Evolutionary conservation across 495 filamentous ascomycete genomes (phyloP).

Genomic region (Annulohypoxylon stygium): DNA sequence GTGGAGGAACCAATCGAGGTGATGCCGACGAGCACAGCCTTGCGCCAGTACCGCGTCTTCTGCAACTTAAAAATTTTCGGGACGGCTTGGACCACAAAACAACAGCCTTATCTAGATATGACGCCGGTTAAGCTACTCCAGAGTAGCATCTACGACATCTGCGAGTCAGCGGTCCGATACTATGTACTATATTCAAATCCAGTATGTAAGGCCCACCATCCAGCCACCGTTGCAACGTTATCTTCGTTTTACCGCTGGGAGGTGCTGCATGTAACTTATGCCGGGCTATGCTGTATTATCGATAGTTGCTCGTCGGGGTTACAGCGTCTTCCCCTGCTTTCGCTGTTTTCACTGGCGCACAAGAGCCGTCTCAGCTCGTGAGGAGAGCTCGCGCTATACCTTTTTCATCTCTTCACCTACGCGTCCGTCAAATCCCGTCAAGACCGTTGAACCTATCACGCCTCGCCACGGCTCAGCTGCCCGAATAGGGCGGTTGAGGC

Average conservation of each 20-base stretch:
- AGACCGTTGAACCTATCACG: slow-evolving; percentile 27
- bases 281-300: slow-evolving; percentile 39
- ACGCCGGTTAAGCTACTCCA: slow-evolving; percentile 37
- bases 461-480: slow-evolving; percentile 40
- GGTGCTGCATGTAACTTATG: slow-evolving; percentile 36
- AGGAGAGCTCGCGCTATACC: slow-evolving; percentile 33
- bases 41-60: slow-evolving; percentile 26
- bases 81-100: slow-evolving; percentile 33
- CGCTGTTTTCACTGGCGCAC: slow-evolving; percentile 9
- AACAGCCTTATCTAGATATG: slow-evolving; percentile 48
- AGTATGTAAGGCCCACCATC: slow-evolving; percentile 19
- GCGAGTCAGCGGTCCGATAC: slow-evolving; percentile 46
- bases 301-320: slow-evolving; percentile 25
- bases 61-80: slow-evolving; percentile 41
- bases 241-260: slow-evolving; percentile 27
- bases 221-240: slow-evolving; percentile 25
- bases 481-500: slow-evolving; percentile 44
- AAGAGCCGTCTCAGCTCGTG: slow-evolving; percentile 35
- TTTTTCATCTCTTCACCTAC: slow-evolving; percentile 29
- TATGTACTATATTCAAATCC: slow-evolving; percentile 17
- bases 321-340: slow-evolving; percentile 16
- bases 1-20: slow-evolving; percentile 51
- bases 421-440: slow-evolving; percentile 7
- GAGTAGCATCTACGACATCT: slow-evolving; percentile 38
- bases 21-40: slow-evolving; percentile 49